A percentile compares a stretch with the other conserved stretches of the same genome.
Conservation (phyloP, 768 basidiomycete genomes). For the Leccinum variicolor region DNA sequence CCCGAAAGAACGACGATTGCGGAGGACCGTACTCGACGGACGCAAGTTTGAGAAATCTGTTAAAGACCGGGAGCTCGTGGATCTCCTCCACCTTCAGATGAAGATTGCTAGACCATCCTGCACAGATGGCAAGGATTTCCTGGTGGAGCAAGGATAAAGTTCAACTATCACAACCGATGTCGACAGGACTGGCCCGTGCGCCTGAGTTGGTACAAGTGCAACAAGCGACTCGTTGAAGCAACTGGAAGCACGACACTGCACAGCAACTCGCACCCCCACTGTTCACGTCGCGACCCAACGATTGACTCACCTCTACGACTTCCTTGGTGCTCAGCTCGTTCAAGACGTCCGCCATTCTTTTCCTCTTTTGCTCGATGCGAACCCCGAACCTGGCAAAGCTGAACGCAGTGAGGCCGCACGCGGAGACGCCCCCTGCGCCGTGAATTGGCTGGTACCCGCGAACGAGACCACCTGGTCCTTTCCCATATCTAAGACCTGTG, state of each 20-base stretch:
- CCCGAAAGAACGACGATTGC: constrained; percentile 35
- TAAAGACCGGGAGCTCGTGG: constrained; percentile 45
- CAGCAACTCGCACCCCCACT: neutral
- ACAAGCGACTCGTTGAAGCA: neutral
- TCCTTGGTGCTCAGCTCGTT: constrained; percentile 19
- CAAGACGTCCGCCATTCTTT: constrained; percentile 13
- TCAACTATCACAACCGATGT: neutral
- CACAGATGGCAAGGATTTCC: constrained; percentile 58
- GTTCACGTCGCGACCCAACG: too few relatives aligned
- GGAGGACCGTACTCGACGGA: constrained; percentile 38
- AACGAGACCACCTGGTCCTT: constrained; percentile 43
- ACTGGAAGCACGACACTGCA: too few relatives aligned
- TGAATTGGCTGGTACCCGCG: constrained; percentile 56
- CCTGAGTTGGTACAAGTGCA: neutral
- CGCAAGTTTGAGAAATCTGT: constrained; percentile 34
- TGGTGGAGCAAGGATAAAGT: constrained; percentile 21
- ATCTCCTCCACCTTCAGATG: constrained; percentile 62
- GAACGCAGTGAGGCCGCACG: constrained; percentile 65
- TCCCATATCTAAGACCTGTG: constrained; percentile 23
- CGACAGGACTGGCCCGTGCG: neutral
- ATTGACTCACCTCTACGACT: constrained; percentile 24
- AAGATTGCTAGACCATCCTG: constrained; percentile 47
- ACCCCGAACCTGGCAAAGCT: constrained; percentile 58
- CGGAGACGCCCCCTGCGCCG: constrained; percentile 38
- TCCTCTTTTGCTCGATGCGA: constrained; percentile 14